Percentiles rank a stretch among this genome's conserved stretches.
phyloP scores from a whole-genome alignment of 768 basidiomycete genomes.

The Amanita rimosa region DNA sequence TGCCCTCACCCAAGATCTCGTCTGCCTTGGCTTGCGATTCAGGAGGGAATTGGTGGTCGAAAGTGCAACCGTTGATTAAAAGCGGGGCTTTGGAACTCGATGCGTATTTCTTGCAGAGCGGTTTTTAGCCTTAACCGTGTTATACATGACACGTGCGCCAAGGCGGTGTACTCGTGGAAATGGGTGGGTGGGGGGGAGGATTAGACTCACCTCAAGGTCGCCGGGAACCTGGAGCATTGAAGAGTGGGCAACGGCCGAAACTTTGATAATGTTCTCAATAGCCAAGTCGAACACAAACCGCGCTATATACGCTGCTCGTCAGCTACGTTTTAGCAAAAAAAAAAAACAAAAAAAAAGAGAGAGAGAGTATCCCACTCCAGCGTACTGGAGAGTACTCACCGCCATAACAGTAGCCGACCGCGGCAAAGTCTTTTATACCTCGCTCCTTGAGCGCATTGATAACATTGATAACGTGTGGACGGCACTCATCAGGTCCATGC shows the following conservation, averaged over 20 bases:
- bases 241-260: slow-evolving; percentile 43
- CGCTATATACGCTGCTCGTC: slow-evolving; percentile 15
- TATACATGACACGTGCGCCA: too few relatives aligned
- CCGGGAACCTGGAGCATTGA: slow-evolving; percentile 45
- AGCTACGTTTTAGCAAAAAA: too few relatives aligned
- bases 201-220: slow-evolving; percentile 51
- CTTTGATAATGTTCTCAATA: slow-evolving; percentile 39
- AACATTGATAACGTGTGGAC: slow-evolving; percentile 43
- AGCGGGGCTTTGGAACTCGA: slow-evolving; percentile 37
- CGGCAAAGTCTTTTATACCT: slow-evolving; percentile 50
- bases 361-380: too few relatives aligned
- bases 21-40: slow-evolving; percentile 35
- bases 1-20: slow-evolving; percentile 32
- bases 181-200: background rate
- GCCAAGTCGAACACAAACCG: slow-evolving; percentile 55
- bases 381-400: too few relatives aligned
- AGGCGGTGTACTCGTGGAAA: too few relatives aligned
- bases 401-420: slow-evolving; percentile 63
- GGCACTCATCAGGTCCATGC: slow-evolving; percentile 29
- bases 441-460: slow-evolving; percentile 42
- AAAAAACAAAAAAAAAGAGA: too few relatives aligned
- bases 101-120: slow-evolving; percentile 32
- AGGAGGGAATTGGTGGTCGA: slow-evolving; percentile 38
- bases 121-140: too few relatives aligned
- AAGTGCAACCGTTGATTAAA: slow-evolving; percentile 55